Conservation (phyloP, 805 yeast species). For the Wickerhamiella domercqiae region DNA sequence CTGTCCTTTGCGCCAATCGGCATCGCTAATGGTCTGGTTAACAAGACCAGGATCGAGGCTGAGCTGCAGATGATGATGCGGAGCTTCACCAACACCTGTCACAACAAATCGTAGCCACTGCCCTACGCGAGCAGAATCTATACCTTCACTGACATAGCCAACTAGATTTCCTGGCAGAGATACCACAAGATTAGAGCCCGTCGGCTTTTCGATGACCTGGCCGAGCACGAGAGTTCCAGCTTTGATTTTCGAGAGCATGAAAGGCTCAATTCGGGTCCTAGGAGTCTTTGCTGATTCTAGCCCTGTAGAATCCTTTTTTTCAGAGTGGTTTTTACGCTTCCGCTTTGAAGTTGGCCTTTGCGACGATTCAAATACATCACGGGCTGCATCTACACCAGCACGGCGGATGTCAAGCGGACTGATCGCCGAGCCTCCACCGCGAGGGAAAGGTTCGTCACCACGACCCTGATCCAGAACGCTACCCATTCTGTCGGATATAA, state of each 20-base stretch:
- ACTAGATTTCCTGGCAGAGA: slow-evolving; percentile 66
- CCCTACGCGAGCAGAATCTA: slow-evolving; percentile 35
- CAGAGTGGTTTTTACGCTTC: slow-evolving; percentile 15
- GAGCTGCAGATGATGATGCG: slow-evolving; percentile 25
- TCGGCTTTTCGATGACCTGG: slow-evolving; percentile 45
- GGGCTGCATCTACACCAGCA: slow-evolving; percentile 81
- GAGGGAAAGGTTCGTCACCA: slow-evolving; percentile 58
- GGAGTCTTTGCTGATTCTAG: no score
- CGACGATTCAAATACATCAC: slow-evolving; percentile 39
- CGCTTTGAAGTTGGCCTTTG: slow-evolving; percentile 9
- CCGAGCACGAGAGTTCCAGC: slow-evolving; percentile 70
- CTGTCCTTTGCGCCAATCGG: slow-evolving; percentile 47
- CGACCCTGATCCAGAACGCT: slow-evolving; percentile 1
- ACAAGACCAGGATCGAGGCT: slow-evolving; percentile 60
- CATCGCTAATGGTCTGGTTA: slow-evolving; percentile 43
- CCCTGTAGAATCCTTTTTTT: slow-evolving; percentile 9
- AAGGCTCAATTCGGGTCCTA: slow-evolving; percentile 39
- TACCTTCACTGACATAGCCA: slow-evolving; percentile 33
- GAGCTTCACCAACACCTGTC: slow-evolving; percentile 31
- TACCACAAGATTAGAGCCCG: slow-evolving; percentile 44
- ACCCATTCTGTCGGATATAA: not conserved
- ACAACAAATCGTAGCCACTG: slow-evolving; percentile 79
- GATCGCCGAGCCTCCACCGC: slow-evolving; percentile 73
- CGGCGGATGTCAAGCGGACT: slow-evolving; percentile 85
- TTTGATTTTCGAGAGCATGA: slow-evolving; percentile 44